Evolutionary conservation across 2,329 filamentous ascomycete species (phyloP).

Genomic region (Cryphonectria japonica): DNA sequence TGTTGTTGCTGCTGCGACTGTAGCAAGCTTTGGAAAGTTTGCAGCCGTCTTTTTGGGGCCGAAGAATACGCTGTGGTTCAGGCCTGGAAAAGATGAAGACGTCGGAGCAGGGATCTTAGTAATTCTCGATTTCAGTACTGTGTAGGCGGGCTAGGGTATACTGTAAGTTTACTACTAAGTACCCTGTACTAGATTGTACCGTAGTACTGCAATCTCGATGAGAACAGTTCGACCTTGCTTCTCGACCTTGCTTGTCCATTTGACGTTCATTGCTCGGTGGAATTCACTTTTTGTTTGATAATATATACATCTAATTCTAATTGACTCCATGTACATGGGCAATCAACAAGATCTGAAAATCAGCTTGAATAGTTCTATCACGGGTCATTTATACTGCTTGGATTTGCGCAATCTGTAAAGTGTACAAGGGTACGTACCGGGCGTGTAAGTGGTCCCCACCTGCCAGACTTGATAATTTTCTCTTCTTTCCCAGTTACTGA

Average conservation of each 20-base stretch:
- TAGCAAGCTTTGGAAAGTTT: neutral
- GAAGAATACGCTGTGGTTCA: neutral
- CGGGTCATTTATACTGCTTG: neutral
- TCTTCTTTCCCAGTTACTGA: neutral
- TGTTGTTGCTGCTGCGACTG: neutral
- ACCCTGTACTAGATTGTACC: neutral
- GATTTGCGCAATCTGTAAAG: neutral
- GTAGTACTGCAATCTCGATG: neutral
- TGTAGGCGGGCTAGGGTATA: too few species aligned
- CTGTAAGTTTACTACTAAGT: neutral
- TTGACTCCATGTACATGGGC: too few species aligned
- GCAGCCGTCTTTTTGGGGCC: neutral
- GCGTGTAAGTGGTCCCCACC: constrained; percentile 19
- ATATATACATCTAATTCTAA: too few species aligned
- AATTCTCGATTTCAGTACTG: neutral
- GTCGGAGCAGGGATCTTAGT: neutral
- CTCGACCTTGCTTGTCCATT: neutral
- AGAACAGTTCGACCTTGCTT: neutral
- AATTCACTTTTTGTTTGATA: too few species aligned
- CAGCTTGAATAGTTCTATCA: neutral
- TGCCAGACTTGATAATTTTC: constrained; percentile 19
- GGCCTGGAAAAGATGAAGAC: constrained; percentile 4
- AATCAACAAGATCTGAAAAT: neutral
- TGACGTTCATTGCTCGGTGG: neutral
- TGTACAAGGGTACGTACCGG: neutral